Percentiles rank a stretch among this genome's conserved stretches.
Evolutionary conservation across 192 early-diverging fungal genomes (phyloP).

Genomic region (Mortierella claussenii): DNA sequence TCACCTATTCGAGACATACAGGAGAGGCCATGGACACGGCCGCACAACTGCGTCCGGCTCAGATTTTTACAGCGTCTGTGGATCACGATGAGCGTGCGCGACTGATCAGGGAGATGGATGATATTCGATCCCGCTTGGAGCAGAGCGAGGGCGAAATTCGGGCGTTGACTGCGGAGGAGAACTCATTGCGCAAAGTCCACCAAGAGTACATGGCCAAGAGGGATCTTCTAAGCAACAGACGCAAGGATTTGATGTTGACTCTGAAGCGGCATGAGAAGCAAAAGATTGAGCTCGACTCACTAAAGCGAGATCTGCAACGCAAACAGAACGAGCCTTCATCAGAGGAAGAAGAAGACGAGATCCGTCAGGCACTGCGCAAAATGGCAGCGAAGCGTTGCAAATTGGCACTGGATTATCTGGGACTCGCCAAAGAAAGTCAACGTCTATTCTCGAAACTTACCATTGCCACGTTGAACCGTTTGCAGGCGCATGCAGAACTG

Average conservation of each 20-base stretch:
- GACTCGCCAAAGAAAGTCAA: slow-evolving; percentile 27
- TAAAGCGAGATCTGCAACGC: neutral
- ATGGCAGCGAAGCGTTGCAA: neutral
- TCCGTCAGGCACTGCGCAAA: neutral
- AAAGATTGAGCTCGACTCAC: slow-evolving; percentile 24
- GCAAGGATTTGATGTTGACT: slow-evolving; percentile 4
- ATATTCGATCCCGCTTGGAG: slow-evolving; percentile 27
- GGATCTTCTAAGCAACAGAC: slow-evolving; percentile 22
- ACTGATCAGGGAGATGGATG: slow-evolving; percentile 46
- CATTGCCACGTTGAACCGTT: slow-evolving; percentile 31
- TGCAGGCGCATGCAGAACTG: slow-evolving; percentile 41
- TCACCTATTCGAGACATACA: slow-evolving; percentile 26
- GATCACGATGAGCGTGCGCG: slow-evolving; percentile 47
- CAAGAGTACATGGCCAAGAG: slow-evolving; percentile 38
- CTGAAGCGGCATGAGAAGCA: slow-evolving; percentile 31
- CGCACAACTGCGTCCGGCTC: slow-evolving; percentile 16
- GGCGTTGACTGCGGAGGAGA: slow-evolving; percentile 53
- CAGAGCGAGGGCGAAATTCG: slow-evolving; percentile 37
- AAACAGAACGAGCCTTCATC: slow-evolving; percentile 7
- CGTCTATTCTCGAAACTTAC: slow-evolving; percentile 34
- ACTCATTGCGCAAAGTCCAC: slow-evolving; percentile 32
- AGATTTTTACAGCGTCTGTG: slow-evolving; percentile 32
- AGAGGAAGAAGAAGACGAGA: slow-evolving; percentile 36
- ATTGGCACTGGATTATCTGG: slow-evolving; percentile 24
- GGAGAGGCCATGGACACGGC: slow-evolving; percentile 27